A percentile compares a stretch with the other conserved stretches of the same genome.
phyloP scores from a whole-genome alignment of 2,329 filamentous ascomycete species.

The Paecilomyces dactylethromorphus region DNA sequence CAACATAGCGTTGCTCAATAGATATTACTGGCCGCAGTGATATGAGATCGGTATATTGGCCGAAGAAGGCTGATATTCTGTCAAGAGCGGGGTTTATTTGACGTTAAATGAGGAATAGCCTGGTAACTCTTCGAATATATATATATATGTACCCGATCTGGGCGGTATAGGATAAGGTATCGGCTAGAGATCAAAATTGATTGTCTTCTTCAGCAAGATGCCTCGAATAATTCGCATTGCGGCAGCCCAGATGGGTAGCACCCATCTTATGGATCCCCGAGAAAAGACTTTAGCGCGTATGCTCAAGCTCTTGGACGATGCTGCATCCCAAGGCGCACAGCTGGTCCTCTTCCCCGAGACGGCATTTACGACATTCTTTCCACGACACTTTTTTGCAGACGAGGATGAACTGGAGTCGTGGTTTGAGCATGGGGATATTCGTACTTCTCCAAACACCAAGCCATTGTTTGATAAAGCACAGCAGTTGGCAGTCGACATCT shows the following conservation, averaged over 20 bases:
- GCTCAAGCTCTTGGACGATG: slow-evolving; percentile 43
- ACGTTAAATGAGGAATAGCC: neutral
- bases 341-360: slow-evolving; percentile 50
- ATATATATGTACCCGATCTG: neutral
- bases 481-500: slow-evolving; percentile 45
- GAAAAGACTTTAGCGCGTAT: slow-evolving; percentile 43
- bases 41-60: neutral
- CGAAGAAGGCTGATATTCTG: neutral
- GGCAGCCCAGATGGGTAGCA: slow-evolving; percentile 49
- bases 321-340: slow-evolving; percentile 39
- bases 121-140: neutral
- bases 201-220: slow-evolving; percentile 18
- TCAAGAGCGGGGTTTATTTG: neutral
- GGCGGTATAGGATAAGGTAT: neutral
- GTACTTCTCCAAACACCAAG: slow-evolving; percentile 37
- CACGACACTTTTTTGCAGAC: slow-evolving; percentile 44
- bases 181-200: neutral
- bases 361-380: slow-evolving; percentile 54
- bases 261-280: slow-evolving; percentile 37
- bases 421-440: slow-evolving; percentile 45
- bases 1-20: neutral
- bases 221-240: slow-evolving; percentile 41
- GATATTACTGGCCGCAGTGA: neutral
- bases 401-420: slow-evolving; percentile 40
- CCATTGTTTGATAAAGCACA: slow-evolving; percentile 45